phyloP scores from a whole-genome alignment of 1,284 basidiomycete genomes.

The Porphyrellus sp. region DNA sequence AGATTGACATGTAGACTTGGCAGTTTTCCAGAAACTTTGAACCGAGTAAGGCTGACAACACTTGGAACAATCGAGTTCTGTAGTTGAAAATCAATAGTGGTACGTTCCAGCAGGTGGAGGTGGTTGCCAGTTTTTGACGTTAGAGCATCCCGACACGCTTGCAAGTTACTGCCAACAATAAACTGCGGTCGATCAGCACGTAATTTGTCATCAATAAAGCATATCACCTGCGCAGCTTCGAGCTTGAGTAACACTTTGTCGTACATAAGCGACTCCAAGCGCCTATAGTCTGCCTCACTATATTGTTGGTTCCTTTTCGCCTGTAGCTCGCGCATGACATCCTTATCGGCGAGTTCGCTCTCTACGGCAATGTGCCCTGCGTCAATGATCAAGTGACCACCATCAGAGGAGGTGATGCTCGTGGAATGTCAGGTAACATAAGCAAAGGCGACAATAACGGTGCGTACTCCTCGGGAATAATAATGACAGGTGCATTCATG shows the following conservation, averaged over 20 bases:
- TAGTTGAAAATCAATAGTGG: slow-evolving; percentile 87
- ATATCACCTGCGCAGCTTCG: slow-evolving; percentile 80
- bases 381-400: slow-evolving; percentile 90
- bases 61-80: slow-evolving; percentile 94
- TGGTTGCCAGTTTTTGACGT: slow-evolving; percentile 55
- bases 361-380: slow-evolving; percentile 96
- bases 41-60: slow-evolving; percentile 80
- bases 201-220: not conserved
- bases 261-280: slow-evolving; percentile 94
- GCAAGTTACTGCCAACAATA: slow-evolving; percentile 83
- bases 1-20: slow-evolving; percentile 91
- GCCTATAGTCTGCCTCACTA: slow-evolving; percentile 84
- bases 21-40: slow-evolving; percentile 91
- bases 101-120: slow-evolving; percentile 90
- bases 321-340: slow-evolving; percentile 76
- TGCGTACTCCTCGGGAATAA: slow-evolving; percentile 88
- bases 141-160: slow-evolving; percentile 79
- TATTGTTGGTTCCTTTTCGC: slow-evolving; percentile 87
- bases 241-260: slow-evolving; percentile 87
- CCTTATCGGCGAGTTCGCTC: slow-evolving; percentile 87
- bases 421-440: slow-evolving; percentile 16
- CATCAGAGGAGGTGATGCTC: slow-evolving; percentile 73
- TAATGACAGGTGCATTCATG: slow-evolving; percentile 96
- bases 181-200: slow-evolving; percentile 54
- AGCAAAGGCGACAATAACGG: not conserved